Evolutionary conservation across 305 asterid species (phyloP).

Genomic region (Fraxinus baroniana): DNA sequence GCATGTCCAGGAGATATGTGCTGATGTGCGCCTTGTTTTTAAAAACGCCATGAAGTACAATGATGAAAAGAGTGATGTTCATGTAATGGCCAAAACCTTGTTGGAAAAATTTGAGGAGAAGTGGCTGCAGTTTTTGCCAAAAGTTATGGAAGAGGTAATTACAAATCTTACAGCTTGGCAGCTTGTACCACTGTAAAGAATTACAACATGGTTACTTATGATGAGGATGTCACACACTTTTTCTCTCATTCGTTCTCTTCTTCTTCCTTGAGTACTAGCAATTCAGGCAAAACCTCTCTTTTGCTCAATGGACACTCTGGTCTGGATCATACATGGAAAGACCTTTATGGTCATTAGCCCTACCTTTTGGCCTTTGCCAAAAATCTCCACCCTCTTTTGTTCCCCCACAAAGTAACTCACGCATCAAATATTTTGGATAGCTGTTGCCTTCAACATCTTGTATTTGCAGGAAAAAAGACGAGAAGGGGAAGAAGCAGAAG

Average conservation of each 20-base stretch:
- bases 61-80: constrained; percentile 79
- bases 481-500: constrained; percentile 80
- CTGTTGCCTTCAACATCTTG: constrained; percentile 14
- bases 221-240: not conserved
- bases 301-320: not conserved
- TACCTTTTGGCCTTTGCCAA: not conserved
- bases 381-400: not conserved
- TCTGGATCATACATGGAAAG: not conserved
- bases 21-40: constrained; percentile 78
- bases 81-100: constrained; percentile 69
- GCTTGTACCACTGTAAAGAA: not conserved
- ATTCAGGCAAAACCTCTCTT: not conserved
- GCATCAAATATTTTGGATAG: constrained; percentile 13
- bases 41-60: constrained; percentile 91
- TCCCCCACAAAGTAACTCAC: not conserved
- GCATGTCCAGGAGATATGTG: constrained; percentile 74
- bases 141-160: constrained; percentile 86
- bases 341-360: not conserved
- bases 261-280: not conserved
- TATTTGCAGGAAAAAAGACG: constrained; percentile 68
- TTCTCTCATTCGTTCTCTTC: not conserved
- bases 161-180: constrained; percentile 15
- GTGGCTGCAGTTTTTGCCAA: constrained; percentile 84
- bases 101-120: constrained; percentile 81
- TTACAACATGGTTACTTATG: not conserved